Percentiles rank a stretch among this genome's conserved stretches.
Evolutionary conservation across 495 filamentous ascomycete genomes (phyloP).

Genomic region (Amphirosellinia nigrospora): DNA sequence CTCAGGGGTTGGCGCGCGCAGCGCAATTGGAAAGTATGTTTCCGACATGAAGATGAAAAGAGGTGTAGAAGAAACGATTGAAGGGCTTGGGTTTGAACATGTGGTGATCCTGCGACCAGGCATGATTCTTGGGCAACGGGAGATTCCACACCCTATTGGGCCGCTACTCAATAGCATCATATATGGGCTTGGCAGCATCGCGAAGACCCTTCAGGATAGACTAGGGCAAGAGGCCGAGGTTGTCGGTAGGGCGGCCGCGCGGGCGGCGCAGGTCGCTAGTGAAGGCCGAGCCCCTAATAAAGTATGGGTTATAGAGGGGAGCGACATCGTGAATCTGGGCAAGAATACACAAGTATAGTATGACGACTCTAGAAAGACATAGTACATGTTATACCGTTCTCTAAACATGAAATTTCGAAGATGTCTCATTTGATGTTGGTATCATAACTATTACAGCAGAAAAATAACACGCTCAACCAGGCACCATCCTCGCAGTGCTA

Average conservation of each 20-base stretch:
- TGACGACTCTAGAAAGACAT: not conserved
- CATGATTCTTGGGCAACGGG: conserved; percentile 65
- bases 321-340: not conserved
- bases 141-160: conserved; percentile 23
- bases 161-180: conserved; percentile 48
- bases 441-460: not conserved
- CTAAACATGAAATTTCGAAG: not conserved
- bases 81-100: conserved; percentile 71
- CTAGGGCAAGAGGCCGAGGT: conserved; percentile 75
- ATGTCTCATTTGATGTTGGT: not conserved
- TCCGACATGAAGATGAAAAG: too few relatives aligned
- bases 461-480: not conserved
- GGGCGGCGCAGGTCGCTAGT: conserved; percentile 43
- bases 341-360: not conserved
- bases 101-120: conserved; percentile 72
- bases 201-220: conserved; percentile 58
- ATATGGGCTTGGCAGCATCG: conserved; percentile 57
- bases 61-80: too few relatives aligned
- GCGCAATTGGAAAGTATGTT: too few relatives aligned
- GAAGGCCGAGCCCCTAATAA: not conserved
- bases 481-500: not conserved
- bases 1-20: too few relatives aligned
- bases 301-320: not conserved
- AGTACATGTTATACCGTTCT: not conserved
- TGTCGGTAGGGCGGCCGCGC: conserved; percentile 69